A percentile compares a stretch with the other conserved stretches of the same genome.
Evolutionary conservation across 1,284 basidiomycete genomes (phyloP).

Genomic region (Gomphus bonarii): DNA sequence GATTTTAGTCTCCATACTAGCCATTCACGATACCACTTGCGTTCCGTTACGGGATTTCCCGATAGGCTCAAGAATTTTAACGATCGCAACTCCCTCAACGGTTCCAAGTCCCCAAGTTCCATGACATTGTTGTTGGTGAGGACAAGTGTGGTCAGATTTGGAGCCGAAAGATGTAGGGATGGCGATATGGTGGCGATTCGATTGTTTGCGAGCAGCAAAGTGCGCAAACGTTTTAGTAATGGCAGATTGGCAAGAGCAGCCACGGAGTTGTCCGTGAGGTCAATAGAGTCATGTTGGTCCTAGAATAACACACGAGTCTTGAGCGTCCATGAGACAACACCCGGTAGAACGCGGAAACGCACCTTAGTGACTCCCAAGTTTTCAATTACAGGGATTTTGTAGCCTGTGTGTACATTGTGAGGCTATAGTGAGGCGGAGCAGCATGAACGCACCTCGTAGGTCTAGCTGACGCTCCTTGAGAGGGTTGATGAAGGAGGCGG

Average conservation of each 20-base stretch:
- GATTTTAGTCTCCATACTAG: conserved; percentile 74
- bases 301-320: conserved; percentile 21
- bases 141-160: conserved; percentile 72
- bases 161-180: conserved; percentile 72
- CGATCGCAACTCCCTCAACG: conserved; percentile 67
- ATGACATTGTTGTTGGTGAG: conserved; percentile 70
- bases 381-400: conserved; percentile 97
- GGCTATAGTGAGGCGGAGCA: conserved; percentile 11
- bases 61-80: conserved; percentile 78
- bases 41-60: conserved; percentile 88
- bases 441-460: conserved; percentile 65
- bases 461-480: conserved; percentile 93
- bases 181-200: conserved; percentile 75
- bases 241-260: conserved; percentile 81
- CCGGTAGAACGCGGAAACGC: conserved; percentile 22
- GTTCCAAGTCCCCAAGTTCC: conserved; percentile 77
- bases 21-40: conserved; percentile 97
- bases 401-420: conserved; percentile 45
- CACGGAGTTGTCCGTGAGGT: conserved; percentile 95
- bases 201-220: conserved; percentile 82
- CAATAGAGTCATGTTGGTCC: conserved; percentile 92
- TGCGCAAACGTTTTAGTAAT: conserved; percentile 67
- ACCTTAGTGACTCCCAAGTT: conserved; percentile 96
- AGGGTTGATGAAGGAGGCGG: conserved; percentile 74
- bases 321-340: conserved; percentile 15